Evolutionary conservation across 2,329 filamentous ascomycete species (phyloP), one percentile per base, ranked within the genome.

Genomic region (Zymoseptoria crescenta): DNA sequence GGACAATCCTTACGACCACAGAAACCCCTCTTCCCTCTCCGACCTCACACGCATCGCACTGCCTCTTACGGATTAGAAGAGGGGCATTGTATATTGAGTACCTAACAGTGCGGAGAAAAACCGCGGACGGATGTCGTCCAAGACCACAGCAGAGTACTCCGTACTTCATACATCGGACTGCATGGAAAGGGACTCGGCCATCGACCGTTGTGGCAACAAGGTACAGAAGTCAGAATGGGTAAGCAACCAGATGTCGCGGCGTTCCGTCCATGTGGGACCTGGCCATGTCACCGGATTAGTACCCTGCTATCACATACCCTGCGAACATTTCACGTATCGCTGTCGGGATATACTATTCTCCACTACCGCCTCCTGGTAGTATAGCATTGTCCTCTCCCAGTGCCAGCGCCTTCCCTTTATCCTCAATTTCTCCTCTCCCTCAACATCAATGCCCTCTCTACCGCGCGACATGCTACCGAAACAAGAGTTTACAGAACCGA

Each of bases 401-500:
- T 16, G 16, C 35, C 16, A 13, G 9, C 35, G 5, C 35, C 4
- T 41, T 16, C 4, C 35, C 35, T 13, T 8, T 8, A 8, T 45
- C 35, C n/a, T 45, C 2, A 13, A 6, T 13, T n/a, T n/a, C 5
- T 6, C 16, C 3, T 16, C 16, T 6, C 16, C 35, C 10, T n/a
- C 24, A 24, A 24, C 2, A 6, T 2, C 35, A n/a, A 13, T 7
- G 2, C 35, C n/a, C n/a, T 7, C 16, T 16, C 35, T 6, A 7
- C 10, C 35, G 35, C 7, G 24, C 35, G 16, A 45, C 7, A 45
- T 45, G 35, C 35, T 45, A n/a, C 10, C 51, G n/a, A 52, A 55
- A 30, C 55, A 51, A 52, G 51, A 56, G n/a, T 45, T 35, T 27
- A 61, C 49, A 30, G 48, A 29, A 27, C 29, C 57, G 19, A 64